Evolutionary conservation across 371 early-diverging fungal species (phyloP).

Genomic region (Parasitella parasitica): DNA sequence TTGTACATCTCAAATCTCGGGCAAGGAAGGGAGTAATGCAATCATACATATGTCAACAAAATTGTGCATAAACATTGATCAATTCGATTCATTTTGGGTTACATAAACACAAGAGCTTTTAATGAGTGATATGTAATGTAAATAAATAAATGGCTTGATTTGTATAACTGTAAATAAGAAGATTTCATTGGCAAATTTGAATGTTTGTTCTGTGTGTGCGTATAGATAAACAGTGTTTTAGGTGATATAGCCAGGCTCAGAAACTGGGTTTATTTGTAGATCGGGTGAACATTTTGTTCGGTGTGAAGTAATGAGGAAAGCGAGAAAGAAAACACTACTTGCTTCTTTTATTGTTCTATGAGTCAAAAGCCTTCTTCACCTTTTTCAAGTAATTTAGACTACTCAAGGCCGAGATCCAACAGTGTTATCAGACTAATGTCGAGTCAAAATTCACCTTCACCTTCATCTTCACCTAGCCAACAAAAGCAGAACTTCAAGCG

Average conservation of each 20-base stretch:
- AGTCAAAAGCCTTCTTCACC: slow-evolving; percentile 8
- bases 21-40: background rate
- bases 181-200: background rate
- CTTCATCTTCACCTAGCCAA: slow-evolving; percentile 1
- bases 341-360: background rate
- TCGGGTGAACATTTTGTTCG: slow-evolving; percentile 9
- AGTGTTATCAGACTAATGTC: slow-evolving; percentile 10
- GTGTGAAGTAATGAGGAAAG: background rate
- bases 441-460: slow-evolving; percentile 3
- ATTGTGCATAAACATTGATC: background rate
- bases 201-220: too few species aligned
- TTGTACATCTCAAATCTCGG: background rate
- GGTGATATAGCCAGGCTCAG: too few species aligned
- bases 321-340: background rate
- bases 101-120: background rate
- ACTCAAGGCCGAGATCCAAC: slow-evolving; percentile 11
- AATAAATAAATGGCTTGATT: background rate
- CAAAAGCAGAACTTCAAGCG: slow-evolving; percentile 8
- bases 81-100: background rate
- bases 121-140: background rate
- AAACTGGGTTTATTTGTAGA: background rate
- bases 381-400: background rate
- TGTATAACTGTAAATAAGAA: background rate
- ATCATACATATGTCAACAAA: background rate
- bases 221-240: too few species aligned